phyloP scores from a whole-genome alignment of 2,329 filamentous ascomycete species.

The Penicillium concentricum region DNA sequence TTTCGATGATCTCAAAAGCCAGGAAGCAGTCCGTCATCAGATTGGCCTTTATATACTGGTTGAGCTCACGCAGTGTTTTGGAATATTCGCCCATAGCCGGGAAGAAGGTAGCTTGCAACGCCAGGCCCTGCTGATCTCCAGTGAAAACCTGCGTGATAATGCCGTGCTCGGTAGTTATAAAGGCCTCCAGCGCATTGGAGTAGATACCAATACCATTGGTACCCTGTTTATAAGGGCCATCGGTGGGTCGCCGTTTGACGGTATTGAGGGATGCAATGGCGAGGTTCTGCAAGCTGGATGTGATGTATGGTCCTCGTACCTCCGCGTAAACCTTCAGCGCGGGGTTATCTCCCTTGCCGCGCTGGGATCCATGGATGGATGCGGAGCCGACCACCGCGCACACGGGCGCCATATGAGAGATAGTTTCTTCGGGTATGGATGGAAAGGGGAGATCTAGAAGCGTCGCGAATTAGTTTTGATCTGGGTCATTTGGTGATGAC shows the following conservation, averaged over 20 bases:
- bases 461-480: slow-evolving; percentile 4
- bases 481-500: not conserved
- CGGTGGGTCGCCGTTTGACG: slow-evolving; percentile 70
- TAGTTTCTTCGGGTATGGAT: slow-evolving; percentile 70
- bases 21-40: slow-evolving; percentile 89
- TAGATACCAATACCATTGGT: slow-evolving; percentile 92
- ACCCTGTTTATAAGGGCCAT: slow-evolving; percentile 81
- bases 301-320: slow-evolving; percentile 82
- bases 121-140: slow-evolving; percentile 76
- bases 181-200: slow-evolving; percentile 78
- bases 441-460: slow-evolving; percentile 69
- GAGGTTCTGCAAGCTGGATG: slow-evolving; percentile 76
- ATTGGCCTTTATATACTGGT: slow-evolving; percentile 82
- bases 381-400: slow-evolving; percentile 71
- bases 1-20: slow-evolving; percentile 91
- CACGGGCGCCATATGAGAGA: slow-evolving; percentile 74
- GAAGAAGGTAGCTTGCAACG: slow-evolving; percentile 77
- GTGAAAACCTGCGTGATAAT: slow-evolving; percentile 86
- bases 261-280: slow-evolving; percentile 83
- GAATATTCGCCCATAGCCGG: slow-evolving; percentile 76
- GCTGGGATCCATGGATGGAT: slow-evolving; percentile 52
- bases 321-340: slow-evolving; percentile 83
- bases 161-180: slow-evolving; percentile 85
- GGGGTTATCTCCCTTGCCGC: slow-evolving; percentile 60
- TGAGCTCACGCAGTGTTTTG: slow-evolving; percentile 82